These are phyloP conservation scores for Emericellopsis cladophorae DNA, from an alignment of 2,329 filamentous ascomycete species.

Conservation along the genomic window DNA sequence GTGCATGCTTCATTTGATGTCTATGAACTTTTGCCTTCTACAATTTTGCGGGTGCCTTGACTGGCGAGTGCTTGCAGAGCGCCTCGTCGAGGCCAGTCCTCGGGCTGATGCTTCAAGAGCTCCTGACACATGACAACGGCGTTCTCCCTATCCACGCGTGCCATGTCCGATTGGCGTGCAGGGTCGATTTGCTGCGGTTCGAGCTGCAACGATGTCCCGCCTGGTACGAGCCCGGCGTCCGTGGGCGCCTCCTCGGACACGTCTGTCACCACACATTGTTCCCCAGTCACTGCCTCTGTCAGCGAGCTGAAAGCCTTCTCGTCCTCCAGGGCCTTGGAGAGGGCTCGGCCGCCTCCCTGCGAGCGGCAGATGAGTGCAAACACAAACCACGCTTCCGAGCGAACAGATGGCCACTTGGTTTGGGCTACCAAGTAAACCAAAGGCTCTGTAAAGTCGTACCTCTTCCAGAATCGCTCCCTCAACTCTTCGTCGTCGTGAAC, in stretches of 20 bases:
- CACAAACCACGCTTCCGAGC: conserved; percentile 50
- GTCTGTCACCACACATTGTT: conserved; percentile 1
- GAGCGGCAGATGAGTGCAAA: conserved; percentile 47
- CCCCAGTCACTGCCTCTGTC: conserved; percentile 33
- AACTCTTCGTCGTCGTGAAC: conserved; percentile 9
- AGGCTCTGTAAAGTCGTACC: conserved; percentile 27
- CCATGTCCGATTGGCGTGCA: conserved; percentile 28
- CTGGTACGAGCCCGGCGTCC: conserved; percentile 12
- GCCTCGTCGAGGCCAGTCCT: no score
- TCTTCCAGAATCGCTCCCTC: conserved; percentile 28
- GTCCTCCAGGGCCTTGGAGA: conserved; percentile 27
- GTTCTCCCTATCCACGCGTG: conserved; percentile 46
- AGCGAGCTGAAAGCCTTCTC: conserved; percentile 28
- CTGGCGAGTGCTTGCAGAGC: no score
- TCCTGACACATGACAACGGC: conserved; percentile 45
- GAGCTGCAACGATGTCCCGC: conserved; percentile 15
- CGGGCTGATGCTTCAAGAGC: conserved; percentile 13
- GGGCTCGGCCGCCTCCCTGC: conserved; percentile 31
- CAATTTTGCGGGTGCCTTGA: no score
- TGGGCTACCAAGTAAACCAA: conserved; percentile 43
- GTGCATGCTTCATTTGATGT: background rate
- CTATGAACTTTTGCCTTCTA: conserved; percentile 2
- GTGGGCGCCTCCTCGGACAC: conserved; percentile 6
- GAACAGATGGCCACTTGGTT: conserved; percentile 43
- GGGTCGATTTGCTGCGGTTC: conserved; percentile 35